A percentile compares a stretch with the other conserved stretches of the same genome.
Evolutionary conservation across 2,329 filamentous ascomycete genomes (phyloP).

Genomic region (Sclerotinia nivalis): DNA sequence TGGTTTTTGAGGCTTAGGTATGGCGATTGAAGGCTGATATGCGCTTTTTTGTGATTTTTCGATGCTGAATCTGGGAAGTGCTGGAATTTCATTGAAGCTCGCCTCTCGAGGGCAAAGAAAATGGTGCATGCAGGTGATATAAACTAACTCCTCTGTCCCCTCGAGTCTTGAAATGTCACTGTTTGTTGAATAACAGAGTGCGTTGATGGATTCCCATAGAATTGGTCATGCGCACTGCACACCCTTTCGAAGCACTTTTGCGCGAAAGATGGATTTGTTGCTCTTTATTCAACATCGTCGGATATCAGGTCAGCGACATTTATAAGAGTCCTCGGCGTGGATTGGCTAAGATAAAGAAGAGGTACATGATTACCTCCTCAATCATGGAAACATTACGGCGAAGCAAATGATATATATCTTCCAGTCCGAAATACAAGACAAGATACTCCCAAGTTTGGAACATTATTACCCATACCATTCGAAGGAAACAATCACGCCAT

Average conservation of each 20-base stretch:
- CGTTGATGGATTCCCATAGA: background rate
- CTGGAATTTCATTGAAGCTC: background rate
- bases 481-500: background rate
- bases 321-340: background rate
- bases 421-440: background rate
- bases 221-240: background rate
- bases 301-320: background rate
- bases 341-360: background rate
- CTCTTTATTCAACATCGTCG: background rate
- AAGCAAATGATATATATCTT: background rate
- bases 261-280: background rate
- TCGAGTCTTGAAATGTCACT: background rate
- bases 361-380: background rate
- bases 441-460: background rate
- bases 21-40: background rate
- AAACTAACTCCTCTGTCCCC: background rate
- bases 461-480: background rate
- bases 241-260: background rate
- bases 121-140: background rate
- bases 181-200: background rate
- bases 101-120: background rate
- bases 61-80: background rate
- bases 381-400: background rate
- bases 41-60: background rate
- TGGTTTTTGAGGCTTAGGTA: background rate